Percentiles rank a stretch among this genome's conserved stretches.
phyloP scores from a whole-genome alignment of 2,329 filamentous ascomycete genomes.

The Penicillium sp. region DNA sequence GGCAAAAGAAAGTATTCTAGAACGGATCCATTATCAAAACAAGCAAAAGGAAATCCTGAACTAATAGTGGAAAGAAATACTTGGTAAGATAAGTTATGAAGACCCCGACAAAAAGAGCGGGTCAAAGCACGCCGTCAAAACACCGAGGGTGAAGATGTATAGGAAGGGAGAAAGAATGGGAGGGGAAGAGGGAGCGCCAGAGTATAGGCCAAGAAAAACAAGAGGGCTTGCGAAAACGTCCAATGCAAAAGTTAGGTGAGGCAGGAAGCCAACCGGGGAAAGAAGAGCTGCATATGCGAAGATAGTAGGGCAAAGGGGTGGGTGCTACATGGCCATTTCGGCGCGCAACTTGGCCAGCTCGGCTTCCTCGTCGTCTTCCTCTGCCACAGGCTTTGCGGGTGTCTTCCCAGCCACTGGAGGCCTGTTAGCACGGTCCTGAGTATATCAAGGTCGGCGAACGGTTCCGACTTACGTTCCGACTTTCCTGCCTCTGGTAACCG shows the following conservation, averaged over 20 bases:
- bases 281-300: constrained; percentile 6
- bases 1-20: neutral
- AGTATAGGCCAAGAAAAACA: constrained; percentile 5
- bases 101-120: neutral
- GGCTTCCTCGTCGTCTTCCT: constrained; percentile 93
- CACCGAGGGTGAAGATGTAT: constrained; percentile 14
- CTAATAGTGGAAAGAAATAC: neutral
- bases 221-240: constrained; percentile 19
- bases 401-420: constrained; percentile 40
- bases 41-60: neutral
- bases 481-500: constrained; percentile 72
- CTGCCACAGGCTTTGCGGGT: constrained; percentile 41
- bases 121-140: neutral
- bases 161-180: neutral
- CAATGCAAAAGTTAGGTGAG: constrained; percentile 18
- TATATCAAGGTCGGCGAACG: neutral
- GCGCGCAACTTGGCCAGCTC: constrained; percentile 90
- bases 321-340: constrained; percentile 86
- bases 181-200: constrained; percentile 9
- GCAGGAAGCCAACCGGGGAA: constrained; percentile 8
- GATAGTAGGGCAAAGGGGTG: neutral
- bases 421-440: constrained; percentile 5
- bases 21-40: neutral
- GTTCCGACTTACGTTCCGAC: constrained; percentile 67
- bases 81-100: neutral